A percentile compares a stretch with the other conserved stretches of the same genome.
These are phyloP conservation scores for Hypoxylon sp. DNA, from an alignment of 2,329 filamentous ascomycete species.

Conservation along the genomic window DNA sequence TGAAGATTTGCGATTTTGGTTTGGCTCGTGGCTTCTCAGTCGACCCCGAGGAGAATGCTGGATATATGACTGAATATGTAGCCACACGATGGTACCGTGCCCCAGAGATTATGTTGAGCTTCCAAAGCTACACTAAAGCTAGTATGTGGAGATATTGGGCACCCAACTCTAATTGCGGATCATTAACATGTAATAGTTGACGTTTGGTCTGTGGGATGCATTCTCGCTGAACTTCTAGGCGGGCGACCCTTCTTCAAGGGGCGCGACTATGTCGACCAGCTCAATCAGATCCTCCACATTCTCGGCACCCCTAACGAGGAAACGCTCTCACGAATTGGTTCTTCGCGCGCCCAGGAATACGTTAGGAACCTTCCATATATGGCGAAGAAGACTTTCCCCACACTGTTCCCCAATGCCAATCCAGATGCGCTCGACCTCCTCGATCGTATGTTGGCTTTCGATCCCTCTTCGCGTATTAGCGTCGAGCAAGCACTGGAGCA, in stretches of 20 bases:
- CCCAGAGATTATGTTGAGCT: constrained; percentile 99
- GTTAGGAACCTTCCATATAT: constrained; percentile 96
- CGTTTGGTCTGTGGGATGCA: constrained; percentile 99
- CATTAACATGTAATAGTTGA: constrained; percentile 75
- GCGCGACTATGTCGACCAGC: constrained; percentile 98
- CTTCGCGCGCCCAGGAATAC: constrained; percentile 96
- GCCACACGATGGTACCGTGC: constrained; percentile 96
- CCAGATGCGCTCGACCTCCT: constrained; percentile 95
- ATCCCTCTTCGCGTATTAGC: constrained; percentile 91
- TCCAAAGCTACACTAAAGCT: constrained; percentile 99
- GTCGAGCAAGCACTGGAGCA: constrained; percentile 97
- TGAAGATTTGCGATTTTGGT: constrained; percentile 99
- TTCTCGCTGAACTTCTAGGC: constrained; percentile 94
- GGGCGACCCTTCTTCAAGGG: constrained; percentile 99
- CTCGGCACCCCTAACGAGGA: constrained; percentile 97
- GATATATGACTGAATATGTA: constrained; percentile 99
- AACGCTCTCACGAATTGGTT: constrained; percentile 93
- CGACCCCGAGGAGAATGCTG: constrained; percentile 97
- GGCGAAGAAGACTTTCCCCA: constrained; percentile 91
- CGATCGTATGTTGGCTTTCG: constrained; percentile 97
- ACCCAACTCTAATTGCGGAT: not conserved
- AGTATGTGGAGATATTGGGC: constrained; percentile 76
- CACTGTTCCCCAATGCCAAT: constrained; percentile 94
- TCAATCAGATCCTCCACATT: constrained; percentile 99
- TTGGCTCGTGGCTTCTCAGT: constrained; percentile 96